Evolutionary conservation across 73 alveolate genomes (phyloP), one percentile per base, ranked within the genome.

Genomic region (Stentor coeruleus): DNA sequence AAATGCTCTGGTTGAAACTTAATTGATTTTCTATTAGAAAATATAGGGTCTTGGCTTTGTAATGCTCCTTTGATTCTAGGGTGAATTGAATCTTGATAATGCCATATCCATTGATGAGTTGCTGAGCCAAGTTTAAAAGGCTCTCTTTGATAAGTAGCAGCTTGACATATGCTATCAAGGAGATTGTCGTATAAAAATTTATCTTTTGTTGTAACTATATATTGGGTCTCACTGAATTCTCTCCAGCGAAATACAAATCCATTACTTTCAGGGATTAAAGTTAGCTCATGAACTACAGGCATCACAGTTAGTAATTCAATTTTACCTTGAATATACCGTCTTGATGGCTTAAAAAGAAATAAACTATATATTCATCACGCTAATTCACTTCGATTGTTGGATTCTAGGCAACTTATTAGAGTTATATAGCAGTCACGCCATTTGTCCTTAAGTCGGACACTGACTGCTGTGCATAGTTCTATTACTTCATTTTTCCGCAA

Each of bases 91-190:
- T 20, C n/a, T 2, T 66, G 40, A 33, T 66, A 66, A 40, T 66
- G 33, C 79, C 79, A 66, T 15, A 66, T 33, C 79, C 79, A 66
- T 66, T 66, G n/a, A 66, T 66, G 79, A 20, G 79, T 20, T 20
- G n/a, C 15, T 1, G 79, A 66, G 11, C n/a, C 40, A 0, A 40
- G 26, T 11, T 66, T 20, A 40, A 66, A 66, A 20, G 79, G 42
- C 2, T 66, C 79, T 66, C 79, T 20, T 66, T 66, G 79, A 66
- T 66, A 66, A 1, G 40, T 66, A 14, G 79, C n/a, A 11, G 37
- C 79, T 31, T 66, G 49, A 28, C 15, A 20, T 66, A 66, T 26
- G 37, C 33, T 37, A 26, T 66, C 33, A 14, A 66, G n/a, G 37
- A 66, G 36, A 26, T 20, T 26, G 15, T 26, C 33, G 79, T 20